Conservation (phyloP, 306 rosid genomes). For the Rosa chinensis region DNA sequence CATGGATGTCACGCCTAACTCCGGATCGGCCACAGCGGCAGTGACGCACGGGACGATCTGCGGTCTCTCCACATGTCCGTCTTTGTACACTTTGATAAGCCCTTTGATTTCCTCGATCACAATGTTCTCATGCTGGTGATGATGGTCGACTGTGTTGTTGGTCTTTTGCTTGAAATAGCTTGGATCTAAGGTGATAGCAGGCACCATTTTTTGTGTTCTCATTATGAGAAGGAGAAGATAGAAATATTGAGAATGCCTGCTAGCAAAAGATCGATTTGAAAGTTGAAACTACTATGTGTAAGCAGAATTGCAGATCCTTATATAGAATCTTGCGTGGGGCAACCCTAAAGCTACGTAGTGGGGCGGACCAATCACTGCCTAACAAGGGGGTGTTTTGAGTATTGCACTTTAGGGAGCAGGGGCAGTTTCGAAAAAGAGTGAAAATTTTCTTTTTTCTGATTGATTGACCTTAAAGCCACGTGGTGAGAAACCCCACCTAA, state of each 20-base stretch:
- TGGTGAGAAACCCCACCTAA: too few relatives aligned
- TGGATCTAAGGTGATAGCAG: conserved; percentile 47
- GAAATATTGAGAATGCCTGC: background rate
- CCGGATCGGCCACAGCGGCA: conserved; percentile 28
- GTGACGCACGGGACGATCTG: conserved; percentile 61
- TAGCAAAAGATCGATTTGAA: background rate
- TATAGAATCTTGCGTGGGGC: background rate
- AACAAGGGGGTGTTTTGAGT: too few relatives aligned
- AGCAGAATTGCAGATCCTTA: background rate
- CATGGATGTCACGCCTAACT: conserved; percentile 46
- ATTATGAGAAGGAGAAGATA: background rate
- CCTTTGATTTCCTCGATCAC: conserved; percentile 71
- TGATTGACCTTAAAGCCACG: too few relatives aligned
- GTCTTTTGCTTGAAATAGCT: conserved; percentile 28
- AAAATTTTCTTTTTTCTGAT: too few relatives aligned
- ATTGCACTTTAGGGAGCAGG: too few relatives aligned
- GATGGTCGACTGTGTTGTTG: background rate
- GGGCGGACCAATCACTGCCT: too few relatives aligned
- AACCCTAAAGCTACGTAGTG: too few relatives aligned
- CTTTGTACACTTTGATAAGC: conserved; percentile 63
- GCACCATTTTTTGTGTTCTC: conserved; percentile 37
- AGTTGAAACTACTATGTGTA: background rate
- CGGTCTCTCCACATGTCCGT: conserved; percentile 68
- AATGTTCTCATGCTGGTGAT: conserved; percentile 19
- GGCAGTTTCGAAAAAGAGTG: too few relatives aligned